Base-by-base conservation (phyloP, 148 eudicot species). In the Cornus suecica region DNA sequence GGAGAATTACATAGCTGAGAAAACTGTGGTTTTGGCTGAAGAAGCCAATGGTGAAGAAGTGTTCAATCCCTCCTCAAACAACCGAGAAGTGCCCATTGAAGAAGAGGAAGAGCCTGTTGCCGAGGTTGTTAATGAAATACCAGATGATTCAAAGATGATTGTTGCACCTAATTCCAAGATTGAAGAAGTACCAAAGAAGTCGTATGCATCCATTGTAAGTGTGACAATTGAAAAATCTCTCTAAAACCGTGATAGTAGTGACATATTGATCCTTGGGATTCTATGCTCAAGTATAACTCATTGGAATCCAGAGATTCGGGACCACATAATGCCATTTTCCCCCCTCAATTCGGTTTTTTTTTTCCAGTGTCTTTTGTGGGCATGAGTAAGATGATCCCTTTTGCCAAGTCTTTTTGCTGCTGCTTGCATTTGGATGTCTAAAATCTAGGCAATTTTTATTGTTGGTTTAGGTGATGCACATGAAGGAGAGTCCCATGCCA, bases 141-240 rank as follows among this genome's bases (percentile, higher is more conserved):
- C 80, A 58, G 87, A 72, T 66, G 85, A 79, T 63, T 65, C 83
- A 48, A 80, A 80, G 73, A 65, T 56, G 72, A 86, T 83, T 68
- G 80, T 81, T 70, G 91, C 85, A 82, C 52, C 90, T 65, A 77
- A 77, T 70, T 68, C 61, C 71, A 89, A 85, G 84, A 84, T 73
- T 74, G 92, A 82, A 73, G 93, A 81, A 75, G 72, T 76, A 52
- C 90, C 94, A 26, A 92, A 92, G 86, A 94, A 87, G 80, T 89
- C 98, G 18, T 94, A 92, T 84, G 98, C 98, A 79, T 90, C 96
- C 31, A 92, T 94, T 75, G 98, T 94, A 87, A 88, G 98, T 87
- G 51, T 87, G 51, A 20, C 29, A 26, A 23, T 65, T 22, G 56
- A 37, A n/a, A 61, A 28, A 20, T 52, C 52, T 6, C n/a, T 51